phyloP scores from a whole-genome alignment of 257 asterid species.

The Ocimum tenuiflorum region DNA sequence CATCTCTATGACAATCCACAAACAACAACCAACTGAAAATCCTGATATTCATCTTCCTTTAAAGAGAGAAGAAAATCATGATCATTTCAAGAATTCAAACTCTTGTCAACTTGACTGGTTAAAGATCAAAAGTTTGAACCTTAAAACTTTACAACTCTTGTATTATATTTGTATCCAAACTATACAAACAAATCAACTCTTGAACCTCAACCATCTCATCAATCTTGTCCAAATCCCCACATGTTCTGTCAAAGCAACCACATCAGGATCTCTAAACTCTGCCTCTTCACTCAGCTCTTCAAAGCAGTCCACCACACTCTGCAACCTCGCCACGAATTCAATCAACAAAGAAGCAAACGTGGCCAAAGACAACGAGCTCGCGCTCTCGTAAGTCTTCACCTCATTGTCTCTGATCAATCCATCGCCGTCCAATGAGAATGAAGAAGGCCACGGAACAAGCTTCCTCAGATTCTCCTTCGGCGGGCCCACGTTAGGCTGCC shows the following conservation, averaged over 20 bases:
- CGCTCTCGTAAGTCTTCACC: constrained; percentile 58
- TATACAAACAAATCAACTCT: no score
- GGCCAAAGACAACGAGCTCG: constrained; percentile 67
- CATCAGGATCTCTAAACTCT: constrained; percentile 41
- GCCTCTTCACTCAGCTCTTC: constrained; percentile 62
- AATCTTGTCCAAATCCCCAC: constrained; percentile 40
- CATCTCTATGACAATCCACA: no score
- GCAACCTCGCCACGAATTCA: constrained; percentile 80
- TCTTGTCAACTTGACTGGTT: no score
- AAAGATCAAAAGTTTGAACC: no score
- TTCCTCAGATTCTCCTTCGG: constrained; percentile 26
- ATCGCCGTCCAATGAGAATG: constrained; percentile 23
- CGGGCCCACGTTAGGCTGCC: constrained; percentile 8
- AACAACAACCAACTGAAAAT: no score
- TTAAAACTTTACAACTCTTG: no score
- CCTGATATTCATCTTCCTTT: neutral
- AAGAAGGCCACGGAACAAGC: constrained; percentile 42
- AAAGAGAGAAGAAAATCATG: neutral
- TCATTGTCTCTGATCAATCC: constrained; percentile 33
- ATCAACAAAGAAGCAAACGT: constrained; percentile 67
- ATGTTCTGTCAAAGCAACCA: constrained; percentile 5
- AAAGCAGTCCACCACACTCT: constrained; percentile 60
- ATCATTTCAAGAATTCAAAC: neutral
- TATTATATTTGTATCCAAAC: no score
- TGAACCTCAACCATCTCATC: constrained; percentile 18